Base-by-base conservation (phyloP, 2,329 filamentous ascomycete genomes). In the Ascochyta lentis region DNA sequence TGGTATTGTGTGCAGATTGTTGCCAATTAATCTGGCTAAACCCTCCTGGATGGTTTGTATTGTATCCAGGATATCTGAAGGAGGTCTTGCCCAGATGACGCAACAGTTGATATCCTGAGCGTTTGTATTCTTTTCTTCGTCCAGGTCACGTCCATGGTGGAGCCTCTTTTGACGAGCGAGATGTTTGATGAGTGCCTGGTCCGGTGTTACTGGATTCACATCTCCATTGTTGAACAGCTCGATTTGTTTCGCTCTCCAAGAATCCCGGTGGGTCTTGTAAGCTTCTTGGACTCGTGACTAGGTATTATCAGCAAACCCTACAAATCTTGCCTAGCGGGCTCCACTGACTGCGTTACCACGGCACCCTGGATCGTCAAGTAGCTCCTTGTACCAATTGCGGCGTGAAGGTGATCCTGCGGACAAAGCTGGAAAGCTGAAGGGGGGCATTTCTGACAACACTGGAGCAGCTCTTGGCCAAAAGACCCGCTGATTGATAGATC, bases 321-420 rank as follows among this genome's bases (percentile, higher is more conserved):
- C 12, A 15, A 22, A 1, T 23, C 6, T 19, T 4, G 7, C n/a
- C 5, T 19, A 13, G 16, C 9, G 24, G 27, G 12, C 12, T 10
- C 41, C 1, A 52, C 53, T 41, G 16, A 62, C 53, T 19, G 56
- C 22, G 24, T 55, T 34, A 26, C 52, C 49, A 7, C 29, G 13
- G 26, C 60, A 61, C 10, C 47, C 19, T 10, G 55, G 46, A 34
- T 63, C 44, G 29, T 60, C 46, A 2, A 61, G 54, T 13, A 63
- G 40, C 43, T 58, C 60, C 31, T 55, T 23, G 19, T 61, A 59
- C 58, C 55, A 61, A 23, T 61, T 63, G 19, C 53, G 42, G 15
- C 43, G 45, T 16, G 58, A 57, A 33, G 60, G 58, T 9, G 58
- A 51, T 1, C 54, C 51, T 9, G 49, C 58, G 10, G 46, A 8